phyloP scores from a whole-genome alignment of 116 monocot genomes.

The Phalaenopsis hybrid region DNA sequence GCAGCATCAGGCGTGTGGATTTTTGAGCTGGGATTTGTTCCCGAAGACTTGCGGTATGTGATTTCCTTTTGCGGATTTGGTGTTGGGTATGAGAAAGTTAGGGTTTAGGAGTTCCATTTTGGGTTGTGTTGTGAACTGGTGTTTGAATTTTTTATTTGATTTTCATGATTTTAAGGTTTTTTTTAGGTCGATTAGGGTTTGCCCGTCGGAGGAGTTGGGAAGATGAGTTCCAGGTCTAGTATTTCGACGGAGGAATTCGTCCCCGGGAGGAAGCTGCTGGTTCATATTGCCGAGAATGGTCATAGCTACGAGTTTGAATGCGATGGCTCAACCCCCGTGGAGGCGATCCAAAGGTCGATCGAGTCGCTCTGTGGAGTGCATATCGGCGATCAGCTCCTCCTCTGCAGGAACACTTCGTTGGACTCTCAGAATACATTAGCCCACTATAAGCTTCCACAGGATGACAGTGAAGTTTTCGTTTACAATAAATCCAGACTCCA shows the following conservation, averaged over 20 bases:
- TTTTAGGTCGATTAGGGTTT: background rate
- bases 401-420: constrained; percentile 56
- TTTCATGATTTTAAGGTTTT: constrained; percentile 1
- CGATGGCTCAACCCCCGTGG: constrained; percentile 67
- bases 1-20: background rate
- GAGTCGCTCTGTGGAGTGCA: constrained; percentile 47
- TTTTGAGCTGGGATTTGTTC: background rate
- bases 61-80: background rate
- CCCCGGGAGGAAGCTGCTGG: constrained; percentile 64
- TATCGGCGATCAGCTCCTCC: constrained; percentile 56
- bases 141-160: background rate
- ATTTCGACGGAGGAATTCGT: constrained; percentile 39
- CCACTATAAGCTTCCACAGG: constrained; percentile 80
- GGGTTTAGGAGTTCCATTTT: background rate
- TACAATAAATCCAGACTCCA: constrained; percentile 63
- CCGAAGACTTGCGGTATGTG: background rate
- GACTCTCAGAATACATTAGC: constrained; percentile 57
- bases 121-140: background rate
- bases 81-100: constrained; percentile 1
- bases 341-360: constrained; percentile 55
- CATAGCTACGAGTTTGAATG: constrained; percentile 87
- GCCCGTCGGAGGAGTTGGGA: background rate
- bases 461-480: constrained; percentile 74
- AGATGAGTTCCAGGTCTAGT: constrained; percentile 67
- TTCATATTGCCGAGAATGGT: constrained; percentile 84